Evolutionary conservation across 352 stramenopile species (phyloP).

Genomic region (Pythium vanterpoolii): DNA sequence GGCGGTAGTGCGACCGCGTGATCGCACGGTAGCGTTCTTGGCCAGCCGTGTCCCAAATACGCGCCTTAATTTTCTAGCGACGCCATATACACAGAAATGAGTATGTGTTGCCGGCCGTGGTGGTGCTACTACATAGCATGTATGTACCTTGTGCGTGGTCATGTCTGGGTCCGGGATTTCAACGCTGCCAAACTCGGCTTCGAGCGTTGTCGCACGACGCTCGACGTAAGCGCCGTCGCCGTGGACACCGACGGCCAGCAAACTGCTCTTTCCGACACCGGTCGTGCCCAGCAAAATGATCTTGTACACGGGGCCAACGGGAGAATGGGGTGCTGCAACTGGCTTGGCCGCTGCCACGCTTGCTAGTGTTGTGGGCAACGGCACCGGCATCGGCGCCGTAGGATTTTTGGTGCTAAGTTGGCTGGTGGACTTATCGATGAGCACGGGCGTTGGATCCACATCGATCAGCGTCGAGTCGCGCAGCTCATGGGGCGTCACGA

Average conservation of each 20-base stretch:
- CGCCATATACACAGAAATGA: background rate
- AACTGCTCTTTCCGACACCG: slow-evolving; percentile 75
- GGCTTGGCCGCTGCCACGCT: slow-evolving; percentile 13
- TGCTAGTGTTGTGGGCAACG: too few relatives aligned
- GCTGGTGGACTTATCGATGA: slow-evolving; percentile 7
- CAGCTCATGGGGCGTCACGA: slow-evolving; percentile 73
- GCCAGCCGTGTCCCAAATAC: slow-evolving; percentile 89
- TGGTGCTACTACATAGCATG: background rate
- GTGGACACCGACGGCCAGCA: slow-evolving; percentile 59
- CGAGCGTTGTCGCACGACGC: slow-evolving; percentile 54
- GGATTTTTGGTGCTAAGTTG: background rate
- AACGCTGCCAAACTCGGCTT: slow-evolving; percentile 73
- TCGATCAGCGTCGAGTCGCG: slow-evolving; percentile 59
- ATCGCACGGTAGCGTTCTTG: slow-evolving; percentile 90
- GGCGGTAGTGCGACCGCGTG: slow-evolving; percentile 80
- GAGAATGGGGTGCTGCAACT: background rate
- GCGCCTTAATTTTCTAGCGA: slow-evolving; percentile 56
- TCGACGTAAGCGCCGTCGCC: slow-evolving; percentile 65
- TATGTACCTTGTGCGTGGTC: slow-evolving; percentile 35
- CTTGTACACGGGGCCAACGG: slow-evolving; percentile 47
- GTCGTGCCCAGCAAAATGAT: slow-evolving; percentile 78
- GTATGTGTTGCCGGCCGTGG: background rate
- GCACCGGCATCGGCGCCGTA: background rate
- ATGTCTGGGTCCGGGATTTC: slow-evolving; percentile 56
- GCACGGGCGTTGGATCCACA: slow-evolving; percentile 16